A percentile compares a stretch with the other conserved stretches of the same genome.
phyloP scores from a whole-genome alignment of 2,329 filamentous ascomycete species.

The Diaporthe ilicicola region DNA sequence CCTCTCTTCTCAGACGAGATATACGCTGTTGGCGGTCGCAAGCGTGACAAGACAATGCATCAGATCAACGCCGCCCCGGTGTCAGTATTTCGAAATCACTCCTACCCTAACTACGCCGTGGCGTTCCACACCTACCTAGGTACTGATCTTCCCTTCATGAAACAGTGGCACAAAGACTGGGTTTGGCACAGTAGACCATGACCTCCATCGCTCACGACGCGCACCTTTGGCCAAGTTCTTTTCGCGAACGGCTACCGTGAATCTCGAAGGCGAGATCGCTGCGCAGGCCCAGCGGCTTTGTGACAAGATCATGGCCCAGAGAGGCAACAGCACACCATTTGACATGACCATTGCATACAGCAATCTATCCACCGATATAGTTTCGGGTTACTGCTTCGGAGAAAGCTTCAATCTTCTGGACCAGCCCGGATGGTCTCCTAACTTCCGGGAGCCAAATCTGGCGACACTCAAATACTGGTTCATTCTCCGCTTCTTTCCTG shows the following conservation, averaged over 20 bases:
- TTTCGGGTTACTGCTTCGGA: constrained; percentile 5
- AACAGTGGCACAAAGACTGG: neutral
- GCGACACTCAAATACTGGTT: neutral
- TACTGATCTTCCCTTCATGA: neutral
- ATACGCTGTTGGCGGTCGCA: constrained; percentile 16
- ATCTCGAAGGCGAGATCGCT: neutral
- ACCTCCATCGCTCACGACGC: constrained; percentile 8
- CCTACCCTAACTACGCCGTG: neutral
- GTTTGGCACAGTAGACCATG: constrained; percentile 13
- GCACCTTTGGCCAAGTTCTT: constrained; percentile 20
- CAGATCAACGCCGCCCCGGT: neutral
- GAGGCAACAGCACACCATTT: neutral
- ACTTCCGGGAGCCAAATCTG: neutral
- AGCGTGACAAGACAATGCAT: constrained; percentile 15
- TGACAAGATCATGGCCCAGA: constrained; percentile 14
- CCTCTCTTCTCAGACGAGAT: constrained; percentile 17
- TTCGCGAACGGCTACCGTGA: neutral
- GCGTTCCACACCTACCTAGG: neutral
- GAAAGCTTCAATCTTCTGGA: constrained; percentile 13
- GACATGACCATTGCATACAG: constrained; percentile 12
- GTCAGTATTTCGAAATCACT: neutral
- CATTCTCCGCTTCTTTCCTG: constrained; percentile 13
- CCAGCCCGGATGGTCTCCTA: constrained; percentile 13
- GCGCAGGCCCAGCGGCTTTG: constrained; percentile 1
- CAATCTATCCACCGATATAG: neutral